Base-by-base conservation (phyloP, 2,329 filamentous ascomycete species). In the Fusarium decemcellulare region DNA sequence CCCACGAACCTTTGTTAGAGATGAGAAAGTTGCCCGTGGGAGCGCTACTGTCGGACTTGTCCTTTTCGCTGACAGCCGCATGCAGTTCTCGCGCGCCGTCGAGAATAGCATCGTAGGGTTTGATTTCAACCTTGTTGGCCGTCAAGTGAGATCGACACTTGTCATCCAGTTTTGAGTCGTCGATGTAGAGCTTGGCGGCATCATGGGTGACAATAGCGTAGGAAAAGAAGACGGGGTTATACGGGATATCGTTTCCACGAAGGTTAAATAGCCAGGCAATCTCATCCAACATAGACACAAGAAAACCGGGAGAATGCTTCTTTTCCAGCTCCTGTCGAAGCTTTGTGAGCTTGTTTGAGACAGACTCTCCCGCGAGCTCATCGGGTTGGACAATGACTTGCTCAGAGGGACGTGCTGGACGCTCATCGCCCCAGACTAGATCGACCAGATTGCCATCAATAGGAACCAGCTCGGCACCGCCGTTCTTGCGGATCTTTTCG, bases 191-290 rank as follows among this genome's bases (percentile, higher is more conserved):
- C 2, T 91, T 94, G 27, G 92, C 93, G 2, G 89, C 85, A 11
- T 86, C 90, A 2, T 91, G 89, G 3, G 96, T 98, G 67, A 99
- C 84, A 43, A 96, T 88, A 46, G 95, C 95, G 76, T 98, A 99
- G 15, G 95, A 96, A 82, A 98, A 98, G 85, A 99, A 98, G 52
- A 99, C 96, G 0, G 96, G 96, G 77, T 99, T 99, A 83, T 96
- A 99, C 0, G 94, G 93, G 70, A 99, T 98, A 78, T 98, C 96
- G 79, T 88, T 96, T 73, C 96, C 96, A 72, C 96, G 91, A 51
- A 99, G 83, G 81, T 99, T 99, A 84, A 98, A 98, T n/a, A 99
- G 86, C 96, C 96, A 99, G 11, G 96, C 96, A 74, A 98, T 90
- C 81, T 99, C 96, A 76, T 99, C 96, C 44, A 99, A 88, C 91